Conservation (phyloP, 139 green algal genomes). For the Picochlorum sp. region DNA sequence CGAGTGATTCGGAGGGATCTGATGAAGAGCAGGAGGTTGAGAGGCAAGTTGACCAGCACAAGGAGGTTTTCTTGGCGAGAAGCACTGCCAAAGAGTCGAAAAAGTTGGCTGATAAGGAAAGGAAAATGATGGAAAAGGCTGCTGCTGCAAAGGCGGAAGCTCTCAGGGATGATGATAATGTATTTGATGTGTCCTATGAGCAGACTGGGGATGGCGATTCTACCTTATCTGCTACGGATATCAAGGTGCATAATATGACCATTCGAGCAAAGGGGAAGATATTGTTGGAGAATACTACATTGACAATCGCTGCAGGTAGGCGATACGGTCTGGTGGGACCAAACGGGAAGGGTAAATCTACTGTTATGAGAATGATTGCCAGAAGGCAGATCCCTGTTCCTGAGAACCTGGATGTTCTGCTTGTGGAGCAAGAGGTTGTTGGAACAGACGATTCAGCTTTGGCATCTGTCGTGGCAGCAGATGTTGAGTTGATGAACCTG, state of each 20-base stretch:
- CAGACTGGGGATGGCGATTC: slow-evolving; percentile 50
- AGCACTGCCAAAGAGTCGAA: slow-evolving; percentile 54
- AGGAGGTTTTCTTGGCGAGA: slow-evolving; percentile 5
- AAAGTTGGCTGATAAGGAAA: slow-evolving; percentile 77
- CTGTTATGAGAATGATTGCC: slow-evolving; percentile 91
- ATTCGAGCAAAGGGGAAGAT: slow-evolving; percentile 96
- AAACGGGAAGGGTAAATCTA: slow-evolving; percentile 94
- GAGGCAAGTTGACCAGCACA: slow-evolving; percentile 28
- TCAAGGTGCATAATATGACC: slow-evolving; percentile 96
- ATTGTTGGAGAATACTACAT: slow-evolving; percentile 83
- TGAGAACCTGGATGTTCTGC: slow-evolving; percentile 91
- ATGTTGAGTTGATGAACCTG: slow-evolving; percentile 88
- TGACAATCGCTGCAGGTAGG: slow-evolving; percentile 84
- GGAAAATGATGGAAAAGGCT: slow-evolving; percentile 68
- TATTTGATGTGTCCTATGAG: slow-evolving; percentile 93
- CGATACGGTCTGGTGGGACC: slow-evolving; percentile 77
- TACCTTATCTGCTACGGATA: slow-evolving; percentile 65
- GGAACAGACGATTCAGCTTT: slow-evolving; percentile 57
- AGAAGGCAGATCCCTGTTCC: slow-evolving; percentile 89
- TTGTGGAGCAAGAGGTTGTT: slow-evolving; percentile 98
- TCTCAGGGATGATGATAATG: slow-evolving; percentile 87
- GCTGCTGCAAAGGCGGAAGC: slow-evolving; percentile 70
- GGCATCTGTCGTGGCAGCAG: slow-evolving; percentile 83
- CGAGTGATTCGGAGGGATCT: slow-evolving; percentile 49
- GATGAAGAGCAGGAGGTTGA: slow-evolving; percentile 61